Percentiles rank a stretch among this genome's conserved stretches.
These are phyloP conservation scores for Polyplosphaeria fusca DNA, from an alignment of 495 filamentous ascomycete genomes.

Conservation along the genomic window DNA sequence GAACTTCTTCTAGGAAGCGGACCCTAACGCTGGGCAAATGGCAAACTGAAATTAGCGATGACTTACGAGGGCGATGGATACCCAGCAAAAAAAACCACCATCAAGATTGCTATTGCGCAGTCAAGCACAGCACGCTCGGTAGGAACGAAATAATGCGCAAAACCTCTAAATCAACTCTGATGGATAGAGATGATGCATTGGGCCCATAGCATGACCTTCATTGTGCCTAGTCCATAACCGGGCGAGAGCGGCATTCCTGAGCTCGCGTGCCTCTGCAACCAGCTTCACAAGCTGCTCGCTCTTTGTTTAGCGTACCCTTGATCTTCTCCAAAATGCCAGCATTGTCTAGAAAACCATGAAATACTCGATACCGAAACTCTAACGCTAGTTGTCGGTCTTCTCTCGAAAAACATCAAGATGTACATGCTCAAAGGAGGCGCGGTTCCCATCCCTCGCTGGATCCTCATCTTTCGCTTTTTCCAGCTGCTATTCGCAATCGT, in stretches of 20 bases:
- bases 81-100: too few species aligned
- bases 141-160: too few species aligned
- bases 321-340: neutral
- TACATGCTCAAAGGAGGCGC: slow-evolving; percentile 25
- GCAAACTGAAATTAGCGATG: too few species aligned
- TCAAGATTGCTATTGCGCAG: too few species aligned
- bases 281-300: neutral
- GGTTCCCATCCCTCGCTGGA: slow-evolving; percentile 24
- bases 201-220: too few species aligned
- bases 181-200: too few species aligned
- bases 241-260: neutral
- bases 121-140: too few species aligned
- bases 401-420: neutral
- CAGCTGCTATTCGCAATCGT: slow-evolving; percentile 26
- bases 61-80: too few species aligned
- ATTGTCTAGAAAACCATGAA: neutral
- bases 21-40: too few species aligned
- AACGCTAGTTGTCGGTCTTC: neutral
- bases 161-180: too few species aligned
- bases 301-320: neutral
- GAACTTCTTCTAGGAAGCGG: too few species aligned
- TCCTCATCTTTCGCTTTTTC: slow-evolving; percentile 24
- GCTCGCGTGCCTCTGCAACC: neutral
- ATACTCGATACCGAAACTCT: neutral
- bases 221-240: neutral